phyloP scores from a whole-genome alignment of 2,329 filamentous ascomycete genomes.

The Calonectria pseudoreteaudii region DNA sequence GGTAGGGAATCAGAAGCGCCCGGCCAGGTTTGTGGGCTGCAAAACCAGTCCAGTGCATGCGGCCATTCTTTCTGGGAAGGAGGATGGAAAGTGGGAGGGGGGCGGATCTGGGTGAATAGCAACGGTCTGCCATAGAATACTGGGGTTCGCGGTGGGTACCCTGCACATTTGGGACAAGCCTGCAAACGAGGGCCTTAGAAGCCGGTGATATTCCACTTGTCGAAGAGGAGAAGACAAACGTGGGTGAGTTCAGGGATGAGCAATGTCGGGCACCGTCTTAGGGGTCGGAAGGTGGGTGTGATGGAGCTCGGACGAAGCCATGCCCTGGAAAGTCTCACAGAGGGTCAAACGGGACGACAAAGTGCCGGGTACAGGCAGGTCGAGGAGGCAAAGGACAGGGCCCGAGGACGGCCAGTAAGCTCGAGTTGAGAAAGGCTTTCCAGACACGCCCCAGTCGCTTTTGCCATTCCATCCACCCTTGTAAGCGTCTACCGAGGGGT shows the following conservation, averaged over 20 bases:
- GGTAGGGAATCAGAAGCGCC: constrained; percentile 37
- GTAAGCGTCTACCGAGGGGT: constrained; percentile 50
- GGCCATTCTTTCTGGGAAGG: constrained; percentile 64
- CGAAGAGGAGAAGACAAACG: constrained; percentile 22
- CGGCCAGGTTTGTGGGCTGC: constrained; percentile 41
- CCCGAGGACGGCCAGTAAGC: constrained; percentile 35
- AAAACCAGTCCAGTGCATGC: constrained; percentile 53
- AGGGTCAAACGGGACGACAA: constrained; percentile 39
- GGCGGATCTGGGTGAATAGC: constrained; percentile 42
- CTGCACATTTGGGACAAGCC: constrained; percentile 36
- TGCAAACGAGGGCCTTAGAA: constrained; percentile 33
- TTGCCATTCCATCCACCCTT: constrained; percentile 41
- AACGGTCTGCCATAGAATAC: constrained; percentile 35
- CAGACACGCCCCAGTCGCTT: constrained; percentile 43
- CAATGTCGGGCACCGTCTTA: constrained; percentile 34
- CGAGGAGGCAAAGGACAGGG: constrained; percentile 34
- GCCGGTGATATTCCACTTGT: constrained; percentile 34
- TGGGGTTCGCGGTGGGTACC: constrained; percentile 38
- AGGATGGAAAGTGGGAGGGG: constrained; percentile 49
- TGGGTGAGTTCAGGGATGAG: constrained; percentile 33
- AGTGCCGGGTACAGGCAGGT: constrained; percentile 41
- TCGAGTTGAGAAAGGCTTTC: constrained; percentile 39
- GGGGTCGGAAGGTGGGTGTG: constrained; percentile 34
- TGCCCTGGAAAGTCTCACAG: constrained; percentile 37
- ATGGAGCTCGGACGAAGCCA: constrained; percentile 44